Base-by-base conservation (phyloP, 2,329 filamentous ascomycete species). In the Aspergillus piperis region DNA sequence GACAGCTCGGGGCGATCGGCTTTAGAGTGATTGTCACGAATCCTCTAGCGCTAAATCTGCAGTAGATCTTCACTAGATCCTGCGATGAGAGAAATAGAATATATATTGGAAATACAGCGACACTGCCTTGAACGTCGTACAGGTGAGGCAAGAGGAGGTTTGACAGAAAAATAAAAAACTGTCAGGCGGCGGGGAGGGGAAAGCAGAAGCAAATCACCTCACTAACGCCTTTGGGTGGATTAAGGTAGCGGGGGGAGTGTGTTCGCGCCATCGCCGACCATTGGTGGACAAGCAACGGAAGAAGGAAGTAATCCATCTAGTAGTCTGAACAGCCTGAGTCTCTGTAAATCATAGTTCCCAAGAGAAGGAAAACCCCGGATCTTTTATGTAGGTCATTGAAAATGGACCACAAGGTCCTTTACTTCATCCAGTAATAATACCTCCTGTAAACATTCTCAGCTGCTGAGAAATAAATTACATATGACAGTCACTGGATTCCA, bases 201-300 rank as follows among this genome's bases (percentile, higher is more conserved):
- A 39, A 44, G 39, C 36, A 57, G 38, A 23, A 36, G 32, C 32
- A 36, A 54, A 54, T 36, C 38, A 55, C 41, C 39, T 39, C 38
- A 55, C 42, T 47, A 55, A 55, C 42, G 41, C 47, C 15, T 11
- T 44, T 44, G 17, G 41, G 41, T 53, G 17, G 38, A 55, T 55
- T 55, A 55, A 55, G 53, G 53, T 55, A 55, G 53, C 53, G 53
- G 53, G 53, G 53, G 53, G 41, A 41, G 41, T n/a, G 53, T 44
- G 39, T 49, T 55, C 42, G 53, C 53, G 53, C 53, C 53, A 55
- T 55, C 53, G 53, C 39, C 53, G 41, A 41, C 19, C 53, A 55
- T 55, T 47, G 53, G 53, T 44, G 53, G 53, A 54, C 38, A 30
- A 36, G 23, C 8, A 10, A 42, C 27, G 52, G 42, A 17, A 25